These are phyloP conservation scores for Dictyophora rubrovolvata DNA, from an alignment of 768 basidiomycete species.

Conservation along the genomic window DNA sequence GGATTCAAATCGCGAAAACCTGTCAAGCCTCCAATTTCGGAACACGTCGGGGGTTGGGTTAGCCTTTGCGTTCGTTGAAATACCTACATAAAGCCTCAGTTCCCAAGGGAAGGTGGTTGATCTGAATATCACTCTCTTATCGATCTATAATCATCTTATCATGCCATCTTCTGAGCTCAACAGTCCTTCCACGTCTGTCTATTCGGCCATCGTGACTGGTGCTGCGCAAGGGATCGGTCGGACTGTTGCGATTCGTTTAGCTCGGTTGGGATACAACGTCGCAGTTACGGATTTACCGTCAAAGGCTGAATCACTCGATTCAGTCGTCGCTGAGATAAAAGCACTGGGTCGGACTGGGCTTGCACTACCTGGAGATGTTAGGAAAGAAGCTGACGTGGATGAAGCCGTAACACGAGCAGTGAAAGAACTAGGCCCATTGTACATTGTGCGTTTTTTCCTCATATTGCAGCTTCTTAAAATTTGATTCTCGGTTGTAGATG, in stretches of 20 bases:
- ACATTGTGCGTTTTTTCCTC: constrained; percentile 21
- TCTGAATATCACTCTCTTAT: no score
- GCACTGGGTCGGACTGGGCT: background rate
- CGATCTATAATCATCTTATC: no score
- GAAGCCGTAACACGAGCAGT: background rate
- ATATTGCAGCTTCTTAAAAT: background rate
- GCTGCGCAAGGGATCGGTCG: background rate
- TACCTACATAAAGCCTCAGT: background rate
- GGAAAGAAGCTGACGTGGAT: constrained; percentile 2
- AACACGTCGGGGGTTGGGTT: background rate
- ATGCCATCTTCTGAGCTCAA: no score
- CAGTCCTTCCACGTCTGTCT: background rate
- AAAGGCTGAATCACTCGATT: background rate
- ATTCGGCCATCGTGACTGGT: background rate
- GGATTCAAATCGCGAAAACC: background rate
- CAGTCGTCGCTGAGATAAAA: background rate
- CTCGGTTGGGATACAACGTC: background rate
- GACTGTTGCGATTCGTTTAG: background rate
- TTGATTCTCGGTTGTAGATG: constrained; percentile 20
- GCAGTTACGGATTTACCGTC: constrained; percentile 17
- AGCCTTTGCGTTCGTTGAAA: background rate
- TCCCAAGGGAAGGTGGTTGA: background rate
- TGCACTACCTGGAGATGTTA: background rate
- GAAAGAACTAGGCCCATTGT: constrained; percentile 12
- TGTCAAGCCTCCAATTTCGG: background rate